phyloP scores from a whole-genome alignment of 2,329 filamentous ascomycete genomes.

The Chaetomium sp. region DNA sequence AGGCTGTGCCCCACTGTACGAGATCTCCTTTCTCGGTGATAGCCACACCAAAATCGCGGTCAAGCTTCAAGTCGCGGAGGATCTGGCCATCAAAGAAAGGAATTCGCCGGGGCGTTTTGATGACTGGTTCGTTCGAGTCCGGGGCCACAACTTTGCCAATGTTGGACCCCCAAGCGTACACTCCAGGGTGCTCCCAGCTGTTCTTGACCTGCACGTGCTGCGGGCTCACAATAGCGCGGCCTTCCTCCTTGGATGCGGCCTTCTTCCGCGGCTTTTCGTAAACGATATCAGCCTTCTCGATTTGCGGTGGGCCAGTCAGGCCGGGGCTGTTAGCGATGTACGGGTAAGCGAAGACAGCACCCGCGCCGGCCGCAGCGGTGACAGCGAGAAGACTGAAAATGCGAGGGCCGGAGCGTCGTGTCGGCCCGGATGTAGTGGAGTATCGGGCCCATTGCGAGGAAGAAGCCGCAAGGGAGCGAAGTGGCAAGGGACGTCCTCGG shows the following conservation, averaged over 20 bases:
- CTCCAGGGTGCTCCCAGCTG: conserved; percentile 75
- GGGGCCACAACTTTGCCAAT: conserved; percentile 78
- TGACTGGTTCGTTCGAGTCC: conserved; percentile 64
- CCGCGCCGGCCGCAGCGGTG: conserved; percentile 16
- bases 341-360: conserved; percentile 19
- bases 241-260: conserved; percentile 59
- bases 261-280: conserved; percentile 61
- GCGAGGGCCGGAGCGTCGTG: conserved; percentile 1
- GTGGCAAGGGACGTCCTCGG: conserved; percentile 2
- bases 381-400: conserved; percentile 15
- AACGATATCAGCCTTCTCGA: conserved; percentile 47
- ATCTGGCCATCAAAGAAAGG: conserved; percentile 77
- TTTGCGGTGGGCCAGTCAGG: conserved; percentile 15
- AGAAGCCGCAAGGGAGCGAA: neutral
- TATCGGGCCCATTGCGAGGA: conserved; percentile 17
- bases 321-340: conserved; percentile 28
- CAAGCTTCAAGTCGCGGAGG: conserved; percentile 80
- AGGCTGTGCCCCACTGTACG: conserved; percentile 83
- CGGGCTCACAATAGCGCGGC: conserved; percentile 69
- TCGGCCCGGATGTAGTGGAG: conserved; percentile 7
- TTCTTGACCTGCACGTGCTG: conserved; percentile 83
- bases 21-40: conserved; percentile 83
- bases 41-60: conserved; percentile 74
- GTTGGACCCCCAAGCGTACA: conserved; percentile 94
- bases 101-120: conserved; percentile 77